Evolutionary conservation across 495 filamentous ascomycete species (phyloP), one percentile per base, ranked within the genome.

Genomic region (Clavariopsis aquatica): DNA sequence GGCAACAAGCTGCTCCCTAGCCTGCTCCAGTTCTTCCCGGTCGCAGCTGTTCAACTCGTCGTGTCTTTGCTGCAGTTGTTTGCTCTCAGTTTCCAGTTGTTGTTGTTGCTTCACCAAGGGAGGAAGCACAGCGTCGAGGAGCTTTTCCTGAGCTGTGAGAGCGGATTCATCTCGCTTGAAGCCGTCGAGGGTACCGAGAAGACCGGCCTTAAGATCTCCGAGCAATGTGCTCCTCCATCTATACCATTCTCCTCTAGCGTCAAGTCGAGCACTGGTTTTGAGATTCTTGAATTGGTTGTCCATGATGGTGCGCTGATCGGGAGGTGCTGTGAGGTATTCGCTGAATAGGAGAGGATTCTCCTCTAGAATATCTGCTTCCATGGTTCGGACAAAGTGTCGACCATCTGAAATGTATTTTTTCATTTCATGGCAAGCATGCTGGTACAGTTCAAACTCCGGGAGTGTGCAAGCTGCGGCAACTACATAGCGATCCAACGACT

Each of bases 241-340:
- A 72, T 98, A 98, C 95, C 95, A 98, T 75, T 91, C 93, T 38
- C 85, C 91, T 73, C 96, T 96, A 78, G 93, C 96, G 13, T 90
- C 82, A 5, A 95, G 80, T 43, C 95, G 80, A 2, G 95, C 89
- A 73, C 97, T 87, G 0, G 91, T 95, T 78, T 96, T 97, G 71
- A 95, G 87, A 64, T 96, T 96, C 73, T 93, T 93, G 77, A 98
- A 93, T 73, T 98, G 94, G 62, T 89, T 93, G 76, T 98, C 93
- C 88, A 98, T 93, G 51, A 94, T 81, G 1, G 84, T 74, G 68
- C 87, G 89, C 64, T 96, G 82, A 52, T 94, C 89, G n/a, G 90
- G 85, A 6, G 90, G 81, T n/a, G 93, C 93, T 0, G 84, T 85
- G 54, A 93, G 84, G 70, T 98, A 98, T 76, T 97, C 95, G 45